phyloP scores from a whole-genome alignment of 495 filamentous ascomycete genomes.

The Lichenothelia convexa region DNA sequence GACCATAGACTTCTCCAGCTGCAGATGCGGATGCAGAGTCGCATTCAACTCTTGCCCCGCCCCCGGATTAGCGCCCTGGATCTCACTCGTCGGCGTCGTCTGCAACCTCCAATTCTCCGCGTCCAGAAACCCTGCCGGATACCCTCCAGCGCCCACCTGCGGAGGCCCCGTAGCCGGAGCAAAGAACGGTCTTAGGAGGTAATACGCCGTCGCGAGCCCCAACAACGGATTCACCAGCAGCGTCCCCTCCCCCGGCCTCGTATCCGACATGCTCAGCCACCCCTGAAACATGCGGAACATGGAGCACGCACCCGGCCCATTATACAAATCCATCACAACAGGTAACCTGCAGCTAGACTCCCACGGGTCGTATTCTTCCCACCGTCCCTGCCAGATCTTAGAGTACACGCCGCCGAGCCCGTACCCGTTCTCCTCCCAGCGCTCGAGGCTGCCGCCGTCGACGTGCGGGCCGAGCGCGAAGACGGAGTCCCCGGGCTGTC shows the following conservation, averaged over 20 bases:
- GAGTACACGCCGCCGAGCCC: constrained; percentile 49
- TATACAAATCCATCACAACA: constrained; percentile 59
- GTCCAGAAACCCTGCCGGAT: constrained; percentile 26
- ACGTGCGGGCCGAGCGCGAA: constrained; percentile 79
- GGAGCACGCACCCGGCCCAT: constrained; percentile 63
- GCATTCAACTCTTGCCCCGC: constrained; percentile 60
- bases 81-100: constrained; percentile 27
- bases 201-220: constrained; percentile 56
- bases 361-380: constrained; percentile 72
- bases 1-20: constrained; percentile 57
- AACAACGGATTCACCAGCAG: constrained; percentile 70
- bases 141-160: constrained; percentile 10
- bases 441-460: constrained; percentile 68
- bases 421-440: constrained; percentile 74
- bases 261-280: constrained; percentile 65
- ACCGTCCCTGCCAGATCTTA: constrained; percentile 51
- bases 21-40: constrained; percentile 57
- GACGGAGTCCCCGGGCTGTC: constrained; percentile 50
- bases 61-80: constrained; percentile 63
- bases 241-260: constrained; percentile 56
- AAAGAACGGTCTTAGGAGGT: constrained; percentile 77
- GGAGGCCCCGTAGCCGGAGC: constrained; percentile 22
- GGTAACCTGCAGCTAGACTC: constrained; percentile 50
- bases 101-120: constrained; percentile 32
- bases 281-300: constrained; percentile 83